Evolutionary conservation across 305 asterid species (phyloP).

Genomic region (Fraxinus ornus): DNA sequence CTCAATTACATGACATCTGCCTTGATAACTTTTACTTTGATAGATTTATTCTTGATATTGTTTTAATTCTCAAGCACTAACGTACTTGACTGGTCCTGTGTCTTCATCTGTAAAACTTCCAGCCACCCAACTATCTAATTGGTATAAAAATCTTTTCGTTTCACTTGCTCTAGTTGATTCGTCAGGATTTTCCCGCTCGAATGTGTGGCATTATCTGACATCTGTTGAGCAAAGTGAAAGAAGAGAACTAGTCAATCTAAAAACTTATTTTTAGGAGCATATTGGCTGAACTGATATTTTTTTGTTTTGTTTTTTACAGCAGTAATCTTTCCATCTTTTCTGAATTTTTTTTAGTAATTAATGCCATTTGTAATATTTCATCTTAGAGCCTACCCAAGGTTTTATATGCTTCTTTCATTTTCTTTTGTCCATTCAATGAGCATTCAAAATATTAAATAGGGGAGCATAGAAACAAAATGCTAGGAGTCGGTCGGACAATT

Average conservation of each 20-base stretch:
- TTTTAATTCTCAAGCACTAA: not conserved
- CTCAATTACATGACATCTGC: not conserved
- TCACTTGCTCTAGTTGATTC: not conserved
- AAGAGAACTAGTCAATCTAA: not conserved
- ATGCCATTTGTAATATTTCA: not conserved
- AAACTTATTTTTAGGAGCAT: not conserved
- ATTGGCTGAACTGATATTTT: not conserved
- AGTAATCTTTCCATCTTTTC: not conserved
- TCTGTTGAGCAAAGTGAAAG: not conserved
- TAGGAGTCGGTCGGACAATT: not conserved
- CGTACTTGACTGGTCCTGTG: not conserved
- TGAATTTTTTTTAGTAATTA: not conserved
- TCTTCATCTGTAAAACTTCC: not conserved
- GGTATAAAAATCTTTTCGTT: not conserved
- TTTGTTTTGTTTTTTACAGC: not conserved
- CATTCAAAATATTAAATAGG: not conserved
- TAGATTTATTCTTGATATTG: not conserved
- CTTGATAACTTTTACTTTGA: not conserved
- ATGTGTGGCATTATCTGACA: not conserved
- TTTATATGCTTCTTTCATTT: not conserved
- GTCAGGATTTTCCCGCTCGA: not conserved
- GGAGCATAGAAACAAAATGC: not conserved
- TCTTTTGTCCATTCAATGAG: not conserved
- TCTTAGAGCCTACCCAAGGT: not conserved
- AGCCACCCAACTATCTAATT: not conserved